phyloP scores from a whole-genome alignment of 2,329 filamentous ascomycete genomes.

The Beauveria varroae region DNA sequence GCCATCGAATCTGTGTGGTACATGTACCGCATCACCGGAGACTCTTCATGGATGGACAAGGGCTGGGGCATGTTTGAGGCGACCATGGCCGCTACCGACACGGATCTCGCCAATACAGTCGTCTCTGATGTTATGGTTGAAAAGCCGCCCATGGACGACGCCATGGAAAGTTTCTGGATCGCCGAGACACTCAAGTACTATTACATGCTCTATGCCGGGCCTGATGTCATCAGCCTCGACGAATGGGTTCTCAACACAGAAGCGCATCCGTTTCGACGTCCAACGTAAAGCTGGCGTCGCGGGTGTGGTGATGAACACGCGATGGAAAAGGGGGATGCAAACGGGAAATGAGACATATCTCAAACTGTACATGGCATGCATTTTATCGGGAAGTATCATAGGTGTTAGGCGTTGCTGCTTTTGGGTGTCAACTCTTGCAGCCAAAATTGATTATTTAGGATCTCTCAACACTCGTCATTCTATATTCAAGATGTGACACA shows the following conservation, averaged over 20 bases:
- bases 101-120: conserved; percentile 61
- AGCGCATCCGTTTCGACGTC: conserved; percentile 50
- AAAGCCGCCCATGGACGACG: conserved; percentile 41
- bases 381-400: neutral
- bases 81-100: conserved; percentile 58
- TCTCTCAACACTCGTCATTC: neutral
- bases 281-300: conserved; percentile 18
- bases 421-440: neutral
- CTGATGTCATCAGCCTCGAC: conserved; percentile 58
- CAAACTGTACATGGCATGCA: neutral
- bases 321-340: neutral
- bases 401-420: neutral
- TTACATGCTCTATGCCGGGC: conserved; percentile 68
- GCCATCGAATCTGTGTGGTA: conserved; percentile 85
- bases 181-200: conserved; percentile 92
- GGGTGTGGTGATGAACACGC: too few relatives aligned
- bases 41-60: conserved; percentile 65
- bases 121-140: conserved; percentile 53
- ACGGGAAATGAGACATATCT: neutral
- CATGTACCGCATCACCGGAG: conserved; percentile 83
- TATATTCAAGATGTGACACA: neutral
- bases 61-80: conserved; percentile 82
- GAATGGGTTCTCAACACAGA: conserved; percentile 62
- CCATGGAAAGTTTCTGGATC: conserved; percentile 87
- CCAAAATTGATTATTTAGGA: neutral